Conservation (phyloP, 306 rosid genomes). For the Boehmeria nivea region DNA sequence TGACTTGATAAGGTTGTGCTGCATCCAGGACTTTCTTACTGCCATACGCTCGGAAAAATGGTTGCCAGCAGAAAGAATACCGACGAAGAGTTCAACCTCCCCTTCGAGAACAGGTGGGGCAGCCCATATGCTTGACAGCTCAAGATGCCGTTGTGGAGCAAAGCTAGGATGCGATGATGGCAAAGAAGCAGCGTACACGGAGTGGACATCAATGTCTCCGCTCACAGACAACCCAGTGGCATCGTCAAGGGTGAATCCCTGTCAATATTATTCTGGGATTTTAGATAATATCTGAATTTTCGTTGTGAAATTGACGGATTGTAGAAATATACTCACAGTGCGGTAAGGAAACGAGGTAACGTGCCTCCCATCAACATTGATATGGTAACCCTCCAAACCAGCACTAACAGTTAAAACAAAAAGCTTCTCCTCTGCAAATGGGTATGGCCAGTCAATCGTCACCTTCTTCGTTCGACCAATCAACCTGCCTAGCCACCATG, state of each 20-base stretch:
- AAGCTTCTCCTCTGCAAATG: constrained; percentile 67
- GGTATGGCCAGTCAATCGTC: constrained; percentile 80
- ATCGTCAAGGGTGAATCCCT: constrained; percentile 97
- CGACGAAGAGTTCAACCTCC: constrained; percentile 64
- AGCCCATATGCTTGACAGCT: constrained; percentile 60
- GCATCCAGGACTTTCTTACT: constrained; percentile 94
- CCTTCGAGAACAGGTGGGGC: constrained; percentile 54
- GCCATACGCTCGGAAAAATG: constrained; percentile 98
- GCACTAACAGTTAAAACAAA: constrained; percentile 91
- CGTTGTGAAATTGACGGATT: constrained; percentile 11
- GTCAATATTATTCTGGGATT: constrained; percentile 11
- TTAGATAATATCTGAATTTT: constrained; percentile 16
- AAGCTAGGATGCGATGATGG: constrained; percentile 79
- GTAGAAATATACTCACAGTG: constrained; percentile 55
- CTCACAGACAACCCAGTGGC: constrained; percentile 74
- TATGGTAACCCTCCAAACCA: constrained; percentile 92
- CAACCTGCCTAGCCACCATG: constrained; percentile 82
- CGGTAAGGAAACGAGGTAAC: constrained; percentile 86
- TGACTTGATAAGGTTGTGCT: constrained; percentile 62
- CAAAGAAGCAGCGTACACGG: constrained; percentile 77
- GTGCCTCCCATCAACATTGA: constrained; percentile 92
- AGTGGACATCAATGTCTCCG: constrained; percentile 70
- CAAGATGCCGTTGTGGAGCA: constrained; percentile 76
- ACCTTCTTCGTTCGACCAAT: constrained; percentile 75
- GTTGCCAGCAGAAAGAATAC: constrained; percentile 96